A percentile compares a stretch with the other conserved stretches of the same genome.
Conservation (phyloP, 257 asterid genomes). For the Penstemon barbatus region DNA sequence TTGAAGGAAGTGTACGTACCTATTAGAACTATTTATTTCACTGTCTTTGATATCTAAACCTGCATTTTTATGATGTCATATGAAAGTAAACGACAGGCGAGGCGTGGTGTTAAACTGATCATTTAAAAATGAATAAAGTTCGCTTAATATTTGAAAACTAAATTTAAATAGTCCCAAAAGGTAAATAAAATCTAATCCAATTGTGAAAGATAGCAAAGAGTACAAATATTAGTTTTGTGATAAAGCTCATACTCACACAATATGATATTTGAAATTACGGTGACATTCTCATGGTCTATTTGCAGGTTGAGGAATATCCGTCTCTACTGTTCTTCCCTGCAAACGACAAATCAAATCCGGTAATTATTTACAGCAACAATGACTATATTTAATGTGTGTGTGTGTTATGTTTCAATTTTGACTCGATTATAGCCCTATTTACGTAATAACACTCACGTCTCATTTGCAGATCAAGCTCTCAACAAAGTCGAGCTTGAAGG, state of each 20-base stretch:
- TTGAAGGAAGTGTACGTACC: too few species aligned
- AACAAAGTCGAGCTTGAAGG: slow-evolving; percentile 68
- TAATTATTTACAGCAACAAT: slow-evolving; percentile 26
- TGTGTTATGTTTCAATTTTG: background rate
- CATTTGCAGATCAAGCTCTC: slow-evolving; percentile 59
- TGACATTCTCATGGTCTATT: background rate
- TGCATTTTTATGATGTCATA: background rate
- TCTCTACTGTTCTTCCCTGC: slow-evolving; percentile 73
- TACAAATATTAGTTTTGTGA: too few species aligned
- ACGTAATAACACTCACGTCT: slow-evolving; percentile 2
- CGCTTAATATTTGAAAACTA: too few species aligned
- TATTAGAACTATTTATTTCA: background rate
- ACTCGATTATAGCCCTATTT: background rate
- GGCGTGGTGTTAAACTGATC: too few species aligned
- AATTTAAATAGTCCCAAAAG: too few species aligned
- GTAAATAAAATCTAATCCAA: too few species aligned
- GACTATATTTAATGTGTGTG: background rate
- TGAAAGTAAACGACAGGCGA: background rate
- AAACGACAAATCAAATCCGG: slow-evolving; percentile 66
- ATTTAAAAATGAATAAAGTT: too few species aligned
- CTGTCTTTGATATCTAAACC: background rate
- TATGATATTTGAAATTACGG: background rate
- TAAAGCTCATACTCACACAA: background rate
- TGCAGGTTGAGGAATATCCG: slow-evolving; percentile 87
- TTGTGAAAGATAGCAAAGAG: too few species aligned